Evolutionary conservation across 2,329 filamentous ascomycete genomes (phyloP), one percentile per base, ranked within the genome.

Genomic region (Trichoderma sp.): DNA sequence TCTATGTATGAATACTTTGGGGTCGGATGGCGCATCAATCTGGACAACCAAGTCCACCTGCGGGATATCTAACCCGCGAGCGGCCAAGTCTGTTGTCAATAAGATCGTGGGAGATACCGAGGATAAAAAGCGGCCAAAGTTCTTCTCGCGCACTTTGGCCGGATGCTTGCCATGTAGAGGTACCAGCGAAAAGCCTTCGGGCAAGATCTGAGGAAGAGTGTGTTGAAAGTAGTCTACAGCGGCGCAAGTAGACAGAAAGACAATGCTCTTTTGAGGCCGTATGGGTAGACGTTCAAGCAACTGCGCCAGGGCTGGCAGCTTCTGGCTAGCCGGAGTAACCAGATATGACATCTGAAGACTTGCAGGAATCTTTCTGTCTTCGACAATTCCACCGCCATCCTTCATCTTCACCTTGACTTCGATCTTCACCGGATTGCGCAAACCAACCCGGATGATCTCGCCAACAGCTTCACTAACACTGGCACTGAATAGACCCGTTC

Each of bases 401-500:
- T 88, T 83, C 80, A 89, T 77, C 80, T 94, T 96, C 65, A 99
- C 96, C 75, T 95, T 96, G 63, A 98, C 96, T 13, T 92, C 91
- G 71, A 99, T 93, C 76, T 96, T 96, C 75, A 97, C 94, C 0
- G 96, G 96, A 79, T 99, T 98, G 47, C 96, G 87, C 72, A 98
- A 83, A 24, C 96, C 96, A 8, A 97, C 93, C 43, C 94, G 88
- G 64, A 99, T 94, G 67, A 99, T 91, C 77, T 97, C 92, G 72
- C 94, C 91, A 0, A 99, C 92, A 1, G 96, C 96, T 77, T 98
- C 96, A 74, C 92, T 96, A n/a, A 99, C 92, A 75, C 92, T 96
- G 14, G 96, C 96, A 76, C 93, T 97, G 81, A 98, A 99, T 0
- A 99, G 83, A 0, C 96, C 96, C 0, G 96, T 99, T 60, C 96